Base-by-base conservation (phyloP, 257 asterid genomes). In the Lavandula angustifolia region DNA sequence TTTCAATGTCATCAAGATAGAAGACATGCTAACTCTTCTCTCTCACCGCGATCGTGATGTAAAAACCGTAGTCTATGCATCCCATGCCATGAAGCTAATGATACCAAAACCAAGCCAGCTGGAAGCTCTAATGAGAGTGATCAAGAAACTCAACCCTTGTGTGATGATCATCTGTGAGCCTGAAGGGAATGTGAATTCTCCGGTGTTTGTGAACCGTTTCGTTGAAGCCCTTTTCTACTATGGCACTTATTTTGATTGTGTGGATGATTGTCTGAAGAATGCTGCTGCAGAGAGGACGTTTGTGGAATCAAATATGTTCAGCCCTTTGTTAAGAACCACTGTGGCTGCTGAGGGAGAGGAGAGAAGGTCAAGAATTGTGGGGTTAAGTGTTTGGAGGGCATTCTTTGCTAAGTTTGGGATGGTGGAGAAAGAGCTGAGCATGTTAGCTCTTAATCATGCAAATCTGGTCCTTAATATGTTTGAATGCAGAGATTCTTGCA, bases 161-260 rank as follows among this genome's bases (percentile, higher is more conserved):
- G 70, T 61, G 16, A 78, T 78, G 80, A 38, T 78, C 38, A 17
- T 78, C 27, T 35, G 50, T 4, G 89, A 84, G 61, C 56, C 73
- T 0, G 87, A 84, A 37, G 83, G 75, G 9, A 81, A 78, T 67
- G 72, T 66, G 17, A 80, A 84, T 9, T 78, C 85, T 31, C 81
- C 82, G 0, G 66, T 46, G 13, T 84, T 78, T 6, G 78, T 70
- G 54, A 66, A 75, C 13, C 78, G 87, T 6, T 84, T 84, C 32
- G 73, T 75, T 6, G 88, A 80, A 53, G 56, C 81, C 5, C 75
- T 82, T 8, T 73, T 72, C 2, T 74, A 32, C 71, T 77, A 54
- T 2, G 83, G 83, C 6, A 76, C 81, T 74, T 49, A 49, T 76
- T 79, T 46, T n/a, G 50, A 44, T 12, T 44, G 18, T 9, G 50